These are phyloP conservation scores for Diphasiastrum complanatum DNA, from an alignment of 83 land plant genomes.

Conservation along the genomic window DNA sequence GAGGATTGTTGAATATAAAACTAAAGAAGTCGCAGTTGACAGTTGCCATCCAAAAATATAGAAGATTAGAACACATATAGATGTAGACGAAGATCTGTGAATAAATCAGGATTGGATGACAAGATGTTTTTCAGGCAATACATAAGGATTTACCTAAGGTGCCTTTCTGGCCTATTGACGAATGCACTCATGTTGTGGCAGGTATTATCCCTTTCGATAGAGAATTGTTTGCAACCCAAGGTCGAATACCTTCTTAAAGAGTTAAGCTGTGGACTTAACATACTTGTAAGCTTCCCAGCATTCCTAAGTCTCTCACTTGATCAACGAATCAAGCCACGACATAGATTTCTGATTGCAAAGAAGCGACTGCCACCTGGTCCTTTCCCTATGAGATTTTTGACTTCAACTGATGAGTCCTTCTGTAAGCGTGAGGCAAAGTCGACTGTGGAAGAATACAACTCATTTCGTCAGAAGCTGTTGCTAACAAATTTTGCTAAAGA, in stretches of 20 bases:
- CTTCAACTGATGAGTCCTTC: slow-evolving; percentile 64
- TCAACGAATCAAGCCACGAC: slow-evolving; percentile 74
- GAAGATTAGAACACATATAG: too few species aligned
- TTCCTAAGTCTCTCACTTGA: slow-evolving; percentile 77
- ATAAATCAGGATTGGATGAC: too few species aligned
- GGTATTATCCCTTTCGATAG: slow-evolving; percentile 72
- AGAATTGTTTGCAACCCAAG: slow-evolving; percentile 64
- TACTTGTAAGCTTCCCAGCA: slow-evolving; percentile 59
- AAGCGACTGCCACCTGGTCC: slow-evolving; percentile 67
- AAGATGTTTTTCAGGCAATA: too few species aligned
- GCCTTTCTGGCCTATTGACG: neutral
- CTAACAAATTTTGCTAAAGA: slow-evolving; percentile 55
- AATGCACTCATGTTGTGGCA: slow-evolving; percentile 22
- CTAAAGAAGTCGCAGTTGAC: too few species aligned
- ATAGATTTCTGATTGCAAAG: slow-evolving; percentile 54
- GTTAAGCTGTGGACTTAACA: slow-evolving; percentile 49
- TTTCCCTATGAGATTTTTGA: slow-evolving; percentile 64
- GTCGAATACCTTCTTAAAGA: slow-evolving; percentile 62
- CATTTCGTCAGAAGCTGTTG: slow-evolving; percentile 53
- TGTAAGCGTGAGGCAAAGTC: slow-evolving; percentile 73
- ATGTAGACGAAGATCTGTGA: too few species aligned
- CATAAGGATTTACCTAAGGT: neutral
- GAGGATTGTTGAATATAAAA: too few species aligned
- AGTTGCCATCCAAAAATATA: too few species aligned
- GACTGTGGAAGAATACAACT: slow-evolving; percentile 55